Percentiles rank a stretch among this genome's conserved stretches.
Evolutionary conservation across 108 stramenopile species (phyloP).

Genomic region (Discostella stelligeroides): DNA sequence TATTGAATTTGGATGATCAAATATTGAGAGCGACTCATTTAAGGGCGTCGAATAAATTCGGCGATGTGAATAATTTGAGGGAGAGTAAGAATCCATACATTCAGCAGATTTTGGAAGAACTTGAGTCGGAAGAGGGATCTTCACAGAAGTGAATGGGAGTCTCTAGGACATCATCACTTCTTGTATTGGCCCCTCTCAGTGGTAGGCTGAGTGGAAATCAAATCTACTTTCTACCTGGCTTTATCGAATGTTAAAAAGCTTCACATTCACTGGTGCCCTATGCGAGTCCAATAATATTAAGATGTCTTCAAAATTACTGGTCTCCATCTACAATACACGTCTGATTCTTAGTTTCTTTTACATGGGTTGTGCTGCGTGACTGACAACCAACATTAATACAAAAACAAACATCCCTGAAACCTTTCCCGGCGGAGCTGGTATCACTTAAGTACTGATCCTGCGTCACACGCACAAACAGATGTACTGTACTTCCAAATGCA

Average conservation of each 20-base stretch:
- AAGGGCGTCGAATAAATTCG: conserved; percentile 67
- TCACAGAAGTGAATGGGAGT: not conserved
- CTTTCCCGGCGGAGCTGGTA: conserved; percentile 3
- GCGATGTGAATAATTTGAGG: conserved; percentile 67
- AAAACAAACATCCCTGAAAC: not conserved
- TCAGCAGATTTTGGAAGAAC: conserved; percentile 43
- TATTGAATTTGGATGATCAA: conserved; percentile 72
- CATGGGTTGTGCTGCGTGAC: not conserved
- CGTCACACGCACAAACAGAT: conserved; percentile 3
- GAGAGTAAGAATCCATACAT: conserved; percentile 88
- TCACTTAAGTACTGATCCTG: conserved; percentile 5
- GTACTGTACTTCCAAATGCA: not conserved
- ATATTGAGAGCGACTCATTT: conserved; percentile 80
- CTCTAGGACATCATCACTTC: not conserved
- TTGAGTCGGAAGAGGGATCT: conserved; percentile 5
- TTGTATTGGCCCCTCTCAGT: not conserved
- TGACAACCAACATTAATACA: conserved; percentile 3
- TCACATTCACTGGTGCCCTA: too few relatives aligned
- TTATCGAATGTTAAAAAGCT: too few relatives aligned
- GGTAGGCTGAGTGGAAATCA: too few relatives aligned
- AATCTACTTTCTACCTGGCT: too few relatives aligned
- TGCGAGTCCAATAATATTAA: too few relatives aligned
- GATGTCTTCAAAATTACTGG: too few relatives aligned
- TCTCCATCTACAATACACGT: too few relatives aligned
- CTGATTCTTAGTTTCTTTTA: not conserved